Evolutionary conservation across 2,329 filamentous ascomycete genomes (phyloP).

Genomic region (Colletotrichum sp.): DNA sequence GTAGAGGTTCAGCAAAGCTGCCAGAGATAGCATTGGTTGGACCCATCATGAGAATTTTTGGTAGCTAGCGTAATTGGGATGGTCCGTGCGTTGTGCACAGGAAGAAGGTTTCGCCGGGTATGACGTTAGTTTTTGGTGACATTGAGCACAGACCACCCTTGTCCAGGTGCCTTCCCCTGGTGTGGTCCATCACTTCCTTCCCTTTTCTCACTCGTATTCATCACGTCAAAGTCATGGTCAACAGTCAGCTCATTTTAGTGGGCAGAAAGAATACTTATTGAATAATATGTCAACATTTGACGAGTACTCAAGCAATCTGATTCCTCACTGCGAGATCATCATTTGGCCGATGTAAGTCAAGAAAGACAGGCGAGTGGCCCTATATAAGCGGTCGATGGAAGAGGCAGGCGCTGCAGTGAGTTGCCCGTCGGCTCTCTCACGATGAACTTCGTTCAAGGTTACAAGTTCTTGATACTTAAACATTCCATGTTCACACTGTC

Average conservation of each 20-base stretch:
- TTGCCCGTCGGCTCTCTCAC: too few relatives aligned
- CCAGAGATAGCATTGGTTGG: not conserved
- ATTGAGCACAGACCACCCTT: not conserved
- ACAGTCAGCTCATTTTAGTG: not conserved
- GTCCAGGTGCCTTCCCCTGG: not conserved
- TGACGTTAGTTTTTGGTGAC: not conserved
- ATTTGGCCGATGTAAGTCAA: not conserved
- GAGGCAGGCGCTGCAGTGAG: too few relatives aligned
- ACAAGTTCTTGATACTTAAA: too few relatives aligned
- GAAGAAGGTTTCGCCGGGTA: constrained; percentile 7
- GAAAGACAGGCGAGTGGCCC: not conserved
- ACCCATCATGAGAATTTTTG: constrained; percentile 22
- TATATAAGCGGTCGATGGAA: not conserved
- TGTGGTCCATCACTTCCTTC: not conserved
- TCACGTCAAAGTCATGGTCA: not conserved
- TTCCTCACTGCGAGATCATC: not conserved
- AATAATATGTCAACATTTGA: not conserved
- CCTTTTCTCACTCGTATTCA: accelerated
- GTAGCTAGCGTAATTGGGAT: constrained; percentile 1
- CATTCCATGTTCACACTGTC: accelerated
- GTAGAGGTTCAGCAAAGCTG: constrained; percentile 11
- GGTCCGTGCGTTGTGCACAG: not conserved
- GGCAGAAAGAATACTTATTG: not conserved
- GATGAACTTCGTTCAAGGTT: too few relatives aligned
- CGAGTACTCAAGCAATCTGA: not conserved